Conservation (phyloP, 2,329 filamentous ascomycete genomes). For the Venturia aucupariae region DNA sequence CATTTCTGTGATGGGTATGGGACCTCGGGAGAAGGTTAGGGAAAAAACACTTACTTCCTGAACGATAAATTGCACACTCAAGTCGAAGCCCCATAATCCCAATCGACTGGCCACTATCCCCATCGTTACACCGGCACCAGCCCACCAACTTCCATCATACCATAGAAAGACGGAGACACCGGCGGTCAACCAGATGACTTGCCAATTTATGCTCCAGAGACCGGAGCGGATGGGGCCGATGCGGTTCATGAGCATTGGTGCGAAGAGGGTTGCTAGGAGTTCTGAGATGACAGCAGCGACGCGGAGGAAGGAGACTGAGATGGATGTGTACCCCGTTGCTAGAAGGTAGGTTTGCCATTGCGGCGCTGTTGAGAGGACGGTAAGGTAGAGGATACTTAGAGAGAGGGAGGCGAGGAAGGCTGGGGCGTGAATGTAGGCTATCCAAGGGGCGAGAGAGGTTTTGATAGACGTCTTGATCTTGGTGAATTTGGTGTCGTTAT, state of each 20-base stretch:
- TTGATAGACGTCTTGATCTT: slow-evolving; percentile 14
- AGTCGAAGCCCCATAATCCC: slow-evolving; percentile 41
- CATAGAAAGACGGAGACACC: slow-evolving; percentile 21
- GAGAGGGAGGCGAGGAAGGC: slow-evolving; percentile 54
- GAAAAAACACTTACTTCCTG: slow-evolving; percentile 29
- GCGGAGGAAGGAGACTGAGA: slow-evolving; percentile 46
- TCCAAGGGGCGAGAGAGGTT: slow-evolving; percentile 23
- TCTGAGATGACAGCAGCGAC: slow-evolving; percentile 47
- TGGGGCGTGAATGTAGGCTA: slow-evolving; percentile 43
- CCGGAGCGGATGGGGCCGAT: slow-evolving; percentile 51
- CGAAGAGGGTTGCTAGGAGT: slow-evolving; percentile 51
- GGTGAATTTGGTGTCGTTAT: neutral
- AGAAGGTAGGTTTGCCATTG: slow-evolving; percentile 56
- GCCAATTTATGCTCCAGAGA: slow-evolving; percentile 62
- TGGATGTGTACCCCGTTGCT: slow-evolving; percentile 42
- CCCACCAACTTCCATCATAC: neutral
- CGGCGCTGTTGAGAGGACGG: slow-evolving; percentile 48
- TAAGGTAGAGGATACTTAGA: slow-evolving; percentile 52
- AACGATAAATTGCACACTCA: slow-evolving; percentile 37
- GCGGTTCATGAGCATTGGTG: slow-evolving; percentile 44
- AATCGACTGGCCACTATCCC: slow-evolving; percentile 34
- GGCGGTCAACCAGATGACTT: slow-evolving; percentile 46
- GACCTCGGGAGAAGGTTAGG: neutral
- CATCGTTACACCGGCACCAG: slow-evolving; percentile 25
- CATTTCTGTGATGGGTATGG: neutral